phyloP scores from a whole-genome alignment of 1,284 basidiomycete genomes.

The Trichosporon sp. region DNA sequence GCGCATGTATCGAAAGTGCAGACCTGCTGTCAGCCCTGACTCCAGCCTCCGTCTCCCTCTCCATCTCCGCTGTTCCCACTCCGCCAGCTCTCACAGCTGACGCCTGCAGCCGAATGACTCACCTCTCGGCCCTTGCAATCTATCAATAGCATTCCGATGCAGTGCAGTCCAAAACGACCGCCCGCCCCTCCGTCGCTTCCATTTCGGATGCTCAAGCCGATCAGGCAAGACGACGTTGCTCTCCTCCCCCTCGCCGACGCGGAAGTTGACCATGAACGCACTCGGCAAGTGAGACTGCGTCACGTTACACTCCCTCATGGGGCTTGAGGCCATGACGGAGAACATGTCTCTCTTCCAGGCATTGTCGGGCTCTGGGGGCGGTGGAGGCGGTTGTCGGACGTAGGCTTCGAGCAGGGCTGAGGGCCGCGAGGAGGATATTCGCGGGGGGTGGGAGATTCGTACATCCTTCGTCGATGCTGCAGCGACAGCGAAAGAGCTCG shows the following conservation, averaged over 20 bases:
- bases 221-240: background rate
- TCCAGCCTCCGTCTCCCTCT: no score
- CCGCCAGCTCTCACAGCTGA: no score
- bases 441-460: background rate
- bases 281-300: background rate
- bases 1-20: background rate
- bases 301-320: background rate
- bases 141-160: background rate
- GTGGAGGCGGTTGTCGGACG: background rate
- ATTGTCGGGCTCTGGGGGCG: background rate
- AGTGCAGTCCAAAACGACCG: background rate
- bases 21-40: background rate
- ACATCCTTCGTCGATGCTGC: background rate
- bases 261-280: conserved; percentile 3
- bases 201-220: background rate
- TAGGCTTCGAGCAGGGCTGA: background rate
- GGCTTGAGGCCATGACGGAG: background rate
- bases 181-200: background rate
- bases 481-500: background rate
- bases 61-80: no score
- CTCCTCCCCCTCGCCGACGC: background rate
- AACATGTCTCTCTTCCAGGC: background rate
- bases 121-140: background rate
- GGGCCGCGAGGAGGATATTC: background rate
- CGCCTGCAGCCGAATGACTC: background rate